Evolutionary conservation across 495 filamentous ascomycete genomes (phyloP), one percentile per base, ranked within the genome.

Genomic region (Talaromyces liani): DNA sequence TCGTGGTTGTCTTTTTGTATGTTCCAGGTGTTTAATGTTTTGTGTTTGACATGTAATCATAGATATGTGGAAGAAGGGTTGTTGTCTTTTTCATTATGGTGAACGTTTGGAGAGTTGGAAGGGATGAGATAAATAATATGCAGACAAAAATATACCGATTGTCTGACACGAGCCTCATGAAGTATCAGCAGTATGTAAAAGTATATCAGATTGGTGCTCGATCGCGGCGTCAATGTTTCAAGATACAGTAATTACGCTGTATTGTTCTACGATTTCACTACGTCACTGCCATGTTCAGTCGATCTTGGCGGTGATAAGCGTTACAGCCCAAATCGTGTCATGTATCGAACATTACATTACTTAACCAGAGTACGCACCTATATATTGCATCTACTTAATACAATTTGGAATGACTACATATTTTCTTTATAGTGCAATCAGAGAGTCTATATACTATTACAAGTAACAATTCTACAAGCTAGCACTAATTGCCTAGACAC

Each of bases 1-100:
- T 49, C 45, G 51, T 29, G 51, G 51, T 55, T 29, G 51, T 55
- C 3, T 14, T 29, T 7, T 18, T 49, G 45, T 54, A 20, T 31
- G 53, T 27, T n/a, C 18, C 7, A 31, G 53, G 53, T 25, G 53
- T 58, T 58, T 20, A 18, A 18, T 18, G 20, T 33, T 20, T 29
- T 58, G 6, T 33, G 16, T 58, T 36, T 31, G 6, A 34, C 67
- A 73, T 73, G 72, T 73, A 71, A 68, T 65, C 55, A 71, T 74
- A 72, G 71, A 75, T 64, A 65, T 66, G 56, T 33, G 31, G 31
- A 8, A 33, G 56, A 14, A 16, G 20, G 53, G 14, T 27, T 36
- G 36, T 25, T 36, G 7, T 33, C 7, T 25, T 36, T 4, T 33
- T 24, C 22, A n/a, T 24, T 24, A 24, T 24, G 22, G 22, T 24